Percentiles rank a stretch among this genome's conserved stretches.
phyloP scores from a whole-genome alignment of 2,329 filamentous ascomycete species.

The Aspergillus aculeatinus region DNA sequence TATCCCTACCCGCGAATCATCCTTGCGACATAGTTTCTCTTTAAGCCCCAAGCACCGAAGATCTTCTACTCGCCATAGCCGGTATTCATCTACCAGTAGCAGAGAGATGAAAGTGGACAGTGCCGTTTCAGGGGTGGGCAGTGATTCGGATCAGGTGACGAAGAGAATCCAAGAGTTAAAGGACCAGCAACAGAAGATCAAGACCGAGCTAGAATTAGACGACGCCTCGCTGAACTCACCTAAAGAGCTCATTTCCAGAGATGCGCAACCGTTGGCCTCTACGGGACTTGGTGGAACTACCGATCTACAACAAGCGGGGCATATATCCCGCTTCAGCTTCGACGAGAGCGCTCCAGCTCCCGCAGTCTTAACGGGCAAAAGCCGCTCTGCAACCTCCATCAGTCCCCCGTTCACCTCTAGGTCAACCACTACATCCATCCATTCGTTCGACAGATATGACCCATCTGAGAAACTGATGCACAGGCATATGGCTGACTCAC shows the following conservation, averaged over 20 bases:
- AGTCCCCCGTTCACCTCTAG: conserved; percentile 30
- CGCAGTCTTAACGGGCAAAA: conserved; percentile 62
- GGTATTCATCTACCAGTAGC: conserved; percentile 38
- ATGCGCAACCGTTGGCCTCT: conserved; percentile 15
- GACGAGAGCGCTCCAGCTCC: conserved; percentile 70
- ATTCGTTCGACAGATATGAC: conserved; percentile 34
- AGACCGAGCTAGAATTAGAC: conserved; percentile 48
- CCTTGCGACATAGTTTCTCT: conserved; percentile 57
- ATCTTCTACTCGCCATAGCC: conserved; percentile 50
- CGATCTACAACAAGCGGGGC: conserved; percentile 14
- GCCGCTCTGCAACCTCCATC: conserved; percentile 32
- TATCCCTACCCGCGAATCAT: conserved; percentile 69
- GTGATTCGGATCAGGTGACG: conserved; percentile 56
- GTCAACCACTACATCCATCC: conserved; percentile 26
- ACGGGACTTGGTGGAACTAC: conserved; percentile 5
- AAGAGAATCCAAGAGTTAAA: conserved; percentile 58
- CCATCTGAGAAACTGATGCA: conserved; percentile 25
- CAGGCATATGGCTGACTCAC: conserved; percentile 31
- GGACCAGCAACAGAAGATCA: conserved; percentile 56
- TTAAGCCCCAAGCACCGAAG: conserved; percentile 54
- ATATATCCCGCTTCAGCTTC: conserved; percentile 9
- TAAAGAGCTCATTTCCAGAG: conserved; percentile 16
- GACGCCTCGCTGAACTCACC: conserved; percentile 30
- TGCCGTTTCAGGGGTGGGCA: conserved; percentile 38
- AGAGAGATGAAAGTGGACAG: conserved; percentile 43